Base-by-base conservation (phyloP, 768 basidiomycete species). In the Boletus sensibilis region DNA sequence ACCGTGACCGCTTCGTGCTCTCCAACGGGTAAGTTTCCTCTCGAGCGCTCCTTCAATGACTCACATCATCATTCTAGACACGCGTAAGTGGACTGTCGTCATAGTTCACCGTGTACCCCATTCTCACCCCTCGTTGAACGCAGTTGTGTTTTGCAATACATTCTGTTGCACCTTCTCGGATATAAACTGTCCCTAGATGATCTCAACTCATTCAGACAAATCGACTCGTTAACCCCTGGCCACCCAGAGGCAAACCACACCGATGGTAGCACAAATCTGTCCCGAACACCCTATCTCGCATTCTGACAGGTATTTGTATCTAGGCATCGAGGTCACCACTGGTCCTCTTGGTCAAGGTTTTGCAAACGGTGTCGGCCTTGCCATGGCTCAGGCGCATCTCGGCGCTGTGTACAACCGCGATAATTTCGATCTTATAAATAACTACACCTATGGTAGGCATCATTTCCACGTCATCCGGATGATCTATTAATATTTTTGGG, bases 261-360 rank as follows among this genome's bases (percentile, higher is more conserved):
- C 18, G 82, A 84, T 55, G 87, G 87, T 78, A 70, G 43, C 53
- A 31, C 39, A 21, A 48, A 25, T 5, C 21, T 7, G 13, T 43
- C 43, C 4, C n/a, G 34, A 47, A 20, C 40, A 55, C 41, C 45
- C 56, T 53, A 37, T 56, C 29, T 31, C 20, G 18, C 34, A 35
- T 48, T 50, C 53, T 64, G 33, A 65, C 57, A 33, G 9, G 27
- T 14, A 29, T 45, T 34, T 44, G 44, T 49, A 44, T 47, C 43
- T 62, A 86, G 84, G 86, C 57, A 80, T 92, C 46, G 90, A 92
- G 76, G 93, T 98, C 57, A 98, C 95, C 60, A 98, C 95, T 53
- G 95, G 95, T 52, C 95, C 95, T 59, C 86, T 98, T 33, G 95
- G 95, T 42, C 95, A 98, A 75, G 92, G 94, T 61, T 90, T 98